These are phyloP conservation scores for Stagonosporopsis cucurbitacearum DNA, from an alignment of 2,329 filamentous ascomycete species.

Conservation along the genomic window DNA sequence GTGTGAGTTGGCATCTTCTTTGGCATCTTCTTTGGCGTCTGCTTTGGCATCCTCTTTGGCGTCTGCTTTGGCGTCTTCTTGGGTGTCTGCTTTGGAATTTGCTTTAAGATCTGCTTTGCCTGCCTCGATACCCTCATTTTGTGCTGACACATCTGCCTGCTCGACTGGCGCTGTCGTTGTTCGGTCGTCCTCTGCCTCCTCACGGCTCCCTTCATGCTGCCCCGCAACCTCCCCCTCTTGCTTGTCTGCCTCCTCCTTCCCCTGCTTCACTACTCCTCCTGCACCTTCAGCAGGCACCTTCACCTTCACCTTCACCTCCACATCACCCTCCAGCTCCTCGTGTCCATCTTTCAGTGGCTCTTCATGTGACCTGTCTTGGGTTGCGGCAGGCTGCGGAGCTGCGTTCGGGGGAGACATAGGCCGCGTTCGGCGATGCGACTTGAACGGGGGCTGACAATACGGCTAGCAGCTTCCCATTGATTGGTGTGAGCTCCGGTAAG, in stretches of 20 bases:
- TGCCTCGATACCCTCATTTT: too few species aligned
- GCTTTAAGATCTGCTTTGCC: too few species aligned
- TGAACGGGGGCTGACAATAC: constrained; percentile 2
- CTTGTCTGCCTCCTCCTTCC: background rate
- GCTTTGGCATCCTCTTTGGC: background rate
- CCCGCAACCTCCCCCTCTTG: constrained; percentile 27
- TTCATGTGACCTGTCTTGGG: constrained; percentile 27
- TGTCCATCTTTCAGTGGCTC: constrained; percentile 27
- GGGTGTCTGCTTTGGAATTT: background rate
- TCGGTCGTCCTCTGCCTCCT: background rate
- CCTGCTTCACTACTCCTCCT: background rate
- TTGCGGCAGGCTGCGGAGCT: constrained; percentile 41
- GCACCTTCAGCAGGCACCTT: background rate
- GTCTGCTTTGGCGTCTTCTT: background rate
- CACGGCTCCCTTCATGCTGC: constrained; percentile 19
- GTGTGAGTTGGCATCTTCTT: background rate
- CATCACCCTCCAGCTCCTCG: constrained; percentile 9
- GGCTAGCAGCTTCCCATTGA: constrained; percentile 33
- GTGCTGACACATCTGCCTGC: background rate
- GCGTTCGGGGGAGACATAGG: constrained; percentile 46
- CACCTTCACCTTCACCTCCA: background rate
- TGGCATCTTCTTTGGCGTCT: background rate
- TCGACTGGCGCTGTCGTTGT: background rate
- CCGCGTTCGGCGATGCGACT: constrained; percentile 31
- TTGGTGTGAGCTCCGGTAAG: constrained; percentile 5